These are phyloP conservation scores for Pelargonium citronellum DNA, from an alignment of 441 rosid genomes.

Conservation along the genomic window DNA sequence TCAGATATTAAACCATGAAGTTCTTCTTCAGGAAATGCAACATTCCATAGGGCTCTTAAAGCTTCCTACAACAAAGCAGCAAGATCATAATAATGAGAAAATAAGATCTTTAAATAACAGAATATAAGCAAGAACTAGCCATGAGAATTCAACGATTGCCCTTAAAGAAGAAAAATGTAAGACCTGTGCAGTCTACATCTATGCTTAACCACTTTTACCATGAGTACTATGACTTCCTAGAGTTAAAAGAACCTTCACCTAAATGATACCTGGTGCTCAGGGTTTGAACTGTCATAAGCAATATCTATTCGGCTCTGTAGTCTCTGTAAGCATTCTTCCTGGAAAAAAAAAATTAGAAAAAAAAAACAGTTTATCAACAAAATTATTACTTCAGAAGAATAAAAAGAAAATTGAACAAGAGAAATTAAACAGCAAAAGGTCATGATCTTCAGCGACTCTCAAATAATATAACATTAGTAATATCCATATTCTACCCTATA, in stretches of 20 bases:
- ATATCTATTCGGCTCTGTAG: conserved; percentile 82
- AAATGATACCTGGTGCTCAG: conserved; percentile 68
- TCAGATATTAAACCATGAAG: conserved; percentile 68
- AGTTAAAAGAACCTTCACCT: neutral
- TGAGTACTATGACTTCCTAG: neutral
- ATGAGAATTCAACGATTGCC: neutral
- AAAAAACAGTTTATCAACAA: neutral
- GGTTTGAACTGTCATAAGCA: conserved; percentile 71
- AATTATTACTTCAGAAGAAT: neutral
- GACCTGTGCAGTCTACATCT: conserved; percentile 1
- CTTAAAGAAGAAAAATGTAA: conserved; percentile 8
- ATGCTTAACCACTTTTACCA: neutral
- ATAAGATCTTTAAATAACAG: neutral
- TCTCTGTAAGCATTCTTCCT: conserved; percentile 87
- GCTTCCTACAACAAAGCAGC: conserved; percentile 48
- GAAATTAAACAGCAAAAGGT: neutral
- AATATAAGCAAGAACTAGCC: neutral
- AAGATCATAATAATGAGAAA: neutral
- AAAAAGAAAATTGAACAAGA: neutral
- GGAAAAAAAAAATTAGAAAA: conserved; percentile 7
- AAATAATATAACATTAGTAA: neutral
- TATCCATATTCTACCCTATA: too few relatives aligned
- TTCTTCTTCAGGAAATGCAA: conserved; percentile 61
- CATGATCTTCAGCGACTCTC: neutral
- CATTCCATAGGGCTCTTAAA: conserved; percentile 66